Percentiles rank a stretch among this genome's conserved stretches.
phyloP scores from a whole-genome alignment of 2,329 filamentous ascomycete species.

The Chrysosporium keratinophilum region DNA sequence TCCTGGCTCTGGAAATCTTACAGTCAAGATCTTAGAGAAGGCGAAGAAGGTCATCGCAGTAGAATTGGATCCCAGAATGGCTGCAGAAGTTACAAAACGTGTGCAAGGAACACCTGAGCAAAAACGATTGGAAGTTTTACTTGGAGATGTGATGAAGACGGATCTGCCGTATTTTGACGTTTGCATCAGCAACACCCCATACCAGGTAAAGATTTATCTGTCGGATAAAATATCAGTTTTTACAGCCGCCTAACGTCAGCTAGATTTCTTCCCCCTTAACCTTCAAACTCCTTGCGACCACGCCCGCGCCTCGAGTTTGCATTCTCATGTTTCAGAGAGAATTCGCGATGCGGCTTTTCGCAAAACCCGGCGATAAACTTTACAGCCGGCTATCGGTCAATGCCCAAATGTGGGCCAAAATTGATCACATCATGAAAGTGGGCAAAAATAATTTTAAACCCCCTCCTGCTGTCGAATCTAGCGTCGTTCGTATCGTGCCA shows the following conservation, averaged over 20 bases:
- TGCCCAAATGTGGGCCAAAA: constrained; percentile 79
- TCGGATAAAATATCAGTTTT: background rate
- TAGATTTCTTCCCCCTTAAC: constrained; percentile 84
- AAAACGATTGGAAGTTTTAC: constrained; percentile 72
- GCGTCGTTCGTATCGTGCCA: constrained; percentile 79
- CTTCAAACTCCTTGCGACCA: constrained; percentile 76
- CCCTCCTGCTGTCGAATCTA: constrained; percentile 83
- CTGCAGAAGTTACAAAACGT: constrained; percentile 83
- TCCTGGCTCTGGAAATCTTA: constrained; percentile 80
- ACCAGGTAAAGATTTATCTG: constrained; percentile 43
- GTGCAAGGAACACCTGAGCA: constrained; percentile 81
- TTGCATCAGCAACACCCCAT: constrained; percentile 69
- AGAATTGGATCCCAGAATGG: constrained; percentile 93
- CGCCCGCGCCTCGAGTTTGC: constrained; percentile 68
- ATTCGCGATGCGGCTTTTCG: constrained; percentile 82
- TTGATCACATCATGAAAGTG: constrained; percentile 73
- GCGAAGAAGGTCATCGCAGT: constrained; percentile 76
- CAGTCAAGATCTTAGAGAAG: constrained; percentile 76
- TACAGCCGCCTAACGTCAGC: constrained; percentile 16
- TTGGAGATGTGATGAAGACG: constrained; percentile 91
- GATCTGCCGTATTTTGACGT: constrained; percentile 70
- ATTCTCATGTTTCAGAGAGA: constrained; percentile 96
- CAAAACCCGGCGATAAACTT: constrained; percentile 74
- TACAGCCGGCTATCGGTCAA: constrained; percentile 90
- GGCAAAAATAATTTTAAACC: constrained; percentile 95